Conservation (phyloP, 352 stramenopile genomes). For the Phytophthora ramorum region DNA sequence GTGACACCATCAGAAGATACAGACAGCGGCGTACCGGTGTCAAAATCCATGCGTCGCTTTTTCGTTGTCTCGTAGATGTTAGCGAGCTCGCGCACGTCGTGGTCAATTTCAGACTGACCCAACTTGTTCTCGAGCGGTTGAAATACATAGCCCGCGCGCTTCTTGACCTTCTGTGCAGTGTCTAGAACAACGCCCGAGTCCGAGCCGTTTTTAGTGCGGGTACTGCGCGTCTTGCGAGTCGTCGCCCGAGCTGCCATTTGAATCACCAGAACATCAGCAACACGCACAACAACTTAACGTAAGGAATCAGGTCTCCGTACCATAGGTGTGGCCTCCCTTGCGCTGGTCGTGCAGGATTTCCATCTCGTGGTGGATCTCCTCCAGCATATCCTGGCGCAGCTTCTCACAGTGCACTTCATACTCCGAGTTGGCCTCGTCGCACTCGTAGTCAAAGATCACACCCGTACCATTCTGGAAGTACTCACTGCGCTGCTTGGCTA, state of each 20-base stretch:
- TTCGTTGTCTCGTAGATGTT: conserved; percentile 59
- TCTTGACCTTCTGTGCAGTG: conserved; percentile 76
- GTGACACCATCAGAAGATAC: conserved; percentile 7
- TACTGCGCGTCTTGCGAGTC: conserved; percentile 80
- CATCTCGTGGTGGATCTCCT: conserved; percentile 89
- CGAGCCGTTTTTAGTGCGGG: conserved; percentile 57
- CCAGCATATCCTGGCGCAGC: conserved; percentile 84
- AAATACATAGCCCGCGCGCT: conserved; percentile 70
- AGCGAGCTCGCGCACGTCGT: conserved; percentile 70
- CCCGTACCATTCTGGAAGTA: conserved; percentile 67
- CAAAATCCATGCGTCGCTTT: conserved; percentile 68
- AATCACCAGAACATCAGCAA: conserved; percentile 5
- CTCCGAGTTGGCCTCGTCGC: conserved; percentile 80
- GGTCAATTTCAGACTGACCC: conserved; percentile 74
- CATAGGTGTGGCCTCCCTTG: conserved; percentile 55
- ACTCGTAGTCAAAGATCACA: conserved; percentile 86
- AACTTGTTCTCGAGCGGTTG: conserved; percentile 76
- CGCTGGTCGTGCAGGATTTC: conserved; percentile 82
- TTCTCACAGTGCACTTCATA: conserved; percentile 81
- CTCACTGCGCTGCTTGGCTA: conserved; percentile 51
- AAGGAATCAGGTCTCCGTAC: conserved; percentile 24
- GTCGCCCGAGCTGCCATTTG: conserved; percentile 58
- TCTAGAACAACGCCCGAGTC: conserved; percentile 51
- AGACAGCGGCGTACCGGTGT: conserved; percentile 36
- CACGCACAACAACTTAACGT: not conserved